Evolutionary conservation across 768 basidiomycete genomes (phyloP).

Genomic region (Xerocomus brunneocitrinus): DNA sequence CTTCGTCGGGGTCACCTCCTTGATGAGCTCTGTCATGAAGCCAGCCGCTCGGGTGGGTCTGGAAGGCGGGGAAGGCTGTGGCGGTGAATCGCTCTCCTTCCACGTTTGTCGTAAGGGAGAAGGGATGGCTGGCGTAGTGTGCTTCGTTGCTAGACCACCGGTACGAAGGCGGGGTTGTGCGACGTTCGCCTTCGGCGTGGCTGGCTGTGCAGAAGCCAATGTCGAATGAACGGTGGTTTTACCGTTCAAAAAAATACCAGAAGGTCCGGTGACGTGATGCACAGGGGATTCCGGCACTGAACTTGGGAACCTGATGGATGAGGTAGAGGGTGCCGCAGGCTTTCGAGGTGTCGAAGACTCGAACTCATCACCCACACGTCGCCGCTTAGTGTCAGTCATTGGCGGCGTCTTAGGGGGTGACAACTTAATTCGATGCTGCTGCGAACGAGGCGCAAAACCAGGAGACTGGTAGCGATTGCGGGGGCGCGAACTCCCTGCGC

Average conservation of each 20-base stretch:
- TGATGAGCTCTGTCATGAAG: slow-evolving; percentile 66
- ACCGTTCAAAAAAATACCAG: slow-evolving; percentile 26
- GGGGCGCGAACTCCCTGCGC: slow-evolving; percentile 66
- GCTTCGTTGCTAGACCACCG: slow-evolving; percentile 39
- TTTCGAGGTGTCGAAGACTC: slow-evolving; percentile 34
- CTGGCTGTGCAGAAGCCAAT: slow-evolving; percentile 16
- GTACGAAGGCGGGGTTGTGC: slow-evolving; percentile 37
- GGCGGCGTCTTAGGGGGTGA: slow-evolving; percentile 35
- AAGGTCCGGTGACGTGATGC: slow-evolving; percentile 22
- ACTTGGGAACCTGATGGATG: slow-evolving; percentile 21
- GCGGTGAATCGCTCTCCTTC: slow-evolving; percentile 43
- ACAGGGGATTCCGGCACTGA: slow-evolving; percentile 31
- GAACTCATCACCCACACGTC: slow-evolving; percentile 51
- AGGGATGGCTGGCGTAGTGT: slow-evolving; percentile 59
- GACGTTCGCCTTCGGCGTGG: slow-evolving; percentile 27
- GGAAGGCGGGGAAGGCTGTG: slow-evolving; percentile 28
- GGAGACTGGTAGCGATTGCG: slow-evolving; percentile 72
- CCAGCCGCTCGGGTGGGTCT: slow-evolving; percentile 61
- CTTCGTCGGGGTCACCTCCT: slow-evolving; percentile 62
- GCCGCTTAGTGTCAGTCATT: slow-evolving; percentile 53
- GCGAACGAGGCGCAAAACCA: slow-evolving; percentile 57
- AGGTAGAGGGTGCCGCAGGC: slow-evolving; percentile 25
- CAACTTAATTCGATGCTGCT: slow-evolving; percentile 42
- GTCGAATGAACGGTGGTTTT: slow-evolving; percentile 24
- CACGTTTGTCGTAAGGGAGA: slow-evolving; percentile 76